Percentiles rank a stretch among this genome's conserved stretches.
phyloP scores from a whole-genome alignment of 169 alveolate species.

The Plasmodium cynomolgi region DNA sequence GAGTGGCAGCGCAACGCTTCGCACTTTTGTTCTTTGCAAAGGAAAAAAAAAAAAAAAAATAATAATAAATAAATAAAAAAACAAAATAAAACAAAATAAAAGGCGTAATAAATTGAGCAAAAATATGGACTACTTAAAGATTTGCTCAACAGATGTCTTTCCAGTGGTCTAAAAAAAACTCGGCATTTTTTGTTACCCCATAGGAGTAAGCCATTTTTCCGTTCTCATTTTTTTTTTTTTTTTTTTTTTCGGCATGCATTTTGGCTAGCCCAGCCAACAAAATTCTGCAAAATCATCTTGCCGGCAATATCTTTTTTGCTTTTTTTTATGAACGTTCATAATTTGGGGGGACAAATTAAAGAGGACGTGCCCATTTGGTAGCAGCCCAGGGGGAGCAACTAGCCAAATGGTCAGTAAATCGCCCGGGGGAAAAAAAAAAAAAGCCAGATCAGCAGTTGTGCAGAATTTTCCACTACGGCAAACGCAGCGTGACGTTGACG shows the following conservation, averaged over 20 bases:
- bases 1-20: background rate
- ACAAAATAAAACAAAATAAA: background rate
- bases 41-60: background rate
- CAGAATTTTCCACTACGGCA: background rate
- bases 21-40: background rate
- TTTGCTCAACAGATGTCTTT: background rate
- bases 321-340: constrained; percentile 33
- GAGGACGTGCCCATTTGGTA: background rate
- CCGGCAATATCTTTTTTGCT: background rate
- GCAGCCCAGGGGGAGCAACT: too few relatives aligned
- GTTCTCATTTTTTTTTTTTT: background rate
- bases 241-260: background rate
- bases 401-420: background rate
- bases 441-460: background rate
- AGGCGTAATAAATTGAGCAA: background rate
- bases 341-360: background rate
- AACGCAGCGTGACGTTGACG: background rate
- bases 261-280: background rate
- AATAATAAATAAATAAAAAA: too few relatives aligned
- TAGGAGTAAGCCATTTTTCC: background rate
- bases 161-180: background rate
- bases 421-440: constrained; percentile 3
- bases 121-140: background rate
- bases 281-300: background rate
- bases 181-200: background rate